These are phyloP conservation scores for Gynostemma pentaphyllum DNA, from an alignment of 306 rosid species.

Conservation along the genomic window DNA sequence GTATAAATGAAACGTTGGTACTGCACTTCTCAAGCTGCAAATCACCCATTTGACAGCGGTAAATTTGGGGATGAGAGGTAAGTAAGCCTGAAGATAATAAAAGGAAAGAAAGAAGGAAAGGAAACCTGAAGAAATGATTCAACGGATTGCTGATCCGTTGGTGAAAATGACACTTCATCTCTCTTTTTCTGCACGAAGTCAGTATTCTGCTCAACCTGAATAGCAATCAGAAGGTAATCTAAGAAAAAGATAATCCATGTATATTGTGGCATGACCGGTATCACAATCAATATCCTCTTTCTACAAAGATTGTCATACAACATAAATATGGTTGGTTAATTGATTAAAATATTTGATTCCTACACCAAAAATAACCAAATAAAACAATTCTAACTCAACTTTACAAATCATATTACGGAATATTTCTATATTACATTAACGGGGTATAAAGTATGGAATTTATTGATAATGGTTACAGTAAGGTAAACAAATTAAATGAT, in stretches of 20 bases:
- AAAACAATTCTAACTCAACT: neutral
- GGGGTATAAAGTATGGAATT: neutral
- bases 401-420: neutral
- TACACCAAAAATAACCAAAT: neutral
- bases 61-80: neutral
- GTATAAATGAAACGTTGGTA: constrained; percentile 43
- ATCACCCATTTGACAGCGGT: neutral
- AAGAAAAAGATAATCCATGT: neutral
- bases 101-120: neutral
- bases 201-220: constrained; percentile 74
- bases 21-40: constrained; percentile 58
- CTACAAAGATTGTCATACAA: neutral
- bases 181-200: constrained; percentile 67
- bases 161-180: constrained; percentile 73
- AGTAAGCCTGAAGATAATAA: neutral
- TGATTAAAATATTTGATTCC: neutral
- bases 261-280: neutral
- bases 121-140: constrained; percentile 82
- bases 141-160: constrained; percentile 60
- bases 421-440: neutral
- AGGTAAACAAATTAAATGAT: neutral
- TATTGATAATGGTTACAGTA: neutral
- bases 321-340: neutral
- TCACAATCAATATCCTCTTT: neutral
- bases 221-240: neutral